Evolutionary conservation across 768 basidiomycete genomes (phyloP).

Genomic region (Nidularia sp.): DNA sequence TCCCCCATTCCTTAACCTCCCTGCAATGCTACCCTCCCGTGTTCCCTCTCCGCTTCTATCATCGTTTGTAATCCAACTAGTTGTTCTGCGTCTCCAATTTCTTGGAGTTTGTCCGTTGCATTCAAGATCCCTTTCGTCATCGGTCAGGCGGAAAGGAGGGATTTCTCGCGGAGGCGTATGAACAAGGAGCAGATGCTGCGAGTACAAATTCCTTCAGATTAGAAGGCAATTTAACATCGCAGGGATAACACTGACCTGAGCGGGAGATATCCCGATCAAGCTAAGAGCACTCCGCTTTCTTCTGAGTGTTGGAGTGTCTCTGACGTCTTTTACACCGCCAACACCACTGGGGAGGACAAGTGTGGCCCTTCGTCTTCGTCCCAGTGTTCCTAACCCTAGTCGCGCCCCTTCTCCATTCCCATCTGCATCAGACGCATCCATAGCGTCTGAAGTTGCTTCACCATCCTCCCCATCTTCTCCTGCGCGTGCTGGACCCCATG

Average conservation of each 20-base stretch:
- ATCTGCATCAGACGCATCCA: slow-evolving; percentile 11
- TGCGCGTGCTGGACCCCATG: slow-evolving; percentile 47
- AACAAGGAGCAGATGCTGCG: slow-evolving; percentile 58
- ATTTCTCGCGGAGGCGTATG: slow-evolving; percentile 60
- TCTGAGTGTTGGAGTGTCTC: slow-evolving; percentile 42
- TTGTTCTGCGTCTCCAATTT: slow-evolving; percentile 28
- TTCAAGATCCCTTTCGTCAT: slow-evolving; percentile 27
- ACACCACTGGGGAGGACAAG: slow-evolving; percentile 45
- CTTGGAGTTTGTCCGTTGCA: slow-evolving; percentile 22
- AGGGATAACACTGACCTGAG: slow-evolving; percentile 46
- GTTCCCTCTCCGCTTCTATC: slow-evolving; percentile 13
- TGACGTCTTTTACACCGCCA: slow-evolving; percentile 22
- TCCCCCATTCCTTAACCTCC: slow-evolving; percentile 14
- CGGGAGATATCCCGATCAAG: slow-evolving; percentile 69
- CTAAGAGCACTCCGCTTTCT: slow-evolving; percentile 53
- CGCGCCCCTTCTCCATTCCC: slow-evolving; percentile 17
- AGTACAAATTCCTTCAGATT: slow-evolving; percentile 1
- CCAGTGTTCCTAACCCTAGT: slow-evolving; percentile 26
- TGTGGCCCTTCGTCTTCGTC: slow-evolving; percentile 37
- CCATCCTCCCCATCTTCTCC: slow-evolving; percentile 17
- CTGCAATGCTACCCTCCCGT: slow-evolving; percentile 16
- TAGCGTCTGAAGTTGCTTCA: slow-evolving; percentile 12
- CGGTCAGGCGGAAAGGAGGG: slow-evolving; percentile 15
- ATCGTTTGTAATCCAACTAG: slow-evolving; percentile 39
- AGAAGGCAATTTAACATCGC: background rate